These are phyloP conservation scores for Cucurbita moschata DNA, from an alignment of 306 rosid species.

Conservation along the genomic window DNA sequence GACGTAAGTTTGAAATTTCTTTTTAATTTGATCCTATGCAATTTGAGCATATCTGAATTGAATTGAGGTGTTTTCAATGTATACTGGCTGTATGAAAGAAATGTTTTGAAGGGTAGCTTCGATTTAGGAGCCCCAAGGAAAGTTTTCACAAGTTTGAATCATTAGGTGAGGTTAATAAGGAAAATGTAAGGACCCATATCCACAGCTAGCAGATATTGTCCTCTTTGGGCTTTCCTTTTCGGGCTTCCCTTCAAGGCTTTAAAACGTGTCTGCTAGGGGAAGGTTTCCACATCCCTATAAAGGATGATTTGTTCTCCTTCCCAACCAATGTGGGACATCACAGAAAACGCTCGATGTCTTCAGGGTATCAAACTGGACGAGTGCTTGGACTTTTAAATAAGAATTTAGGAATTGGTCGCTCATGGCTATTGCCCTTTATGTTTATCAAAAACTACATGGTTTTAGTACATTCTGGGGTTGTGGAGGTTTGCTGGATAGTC, in stretches of 20 bases:
- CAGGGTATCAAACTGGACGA: no score
- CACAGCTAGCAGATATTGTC: no score
- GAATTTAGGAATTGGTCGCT: neutral
- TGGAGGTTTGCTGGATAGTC: neutral
- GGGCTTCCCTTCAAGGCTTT: no score
- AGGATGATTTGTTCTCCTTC: no score
- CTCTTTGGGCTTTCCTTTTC: no score
- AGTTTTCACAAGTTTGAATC: neutral
- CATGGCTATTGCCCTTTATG: neutral
- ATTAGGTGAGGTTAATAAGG: no score
- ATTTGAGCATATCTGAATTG: neutral
- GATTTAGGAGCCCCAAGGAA: neutral
- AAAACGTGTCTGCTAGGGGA: no score
- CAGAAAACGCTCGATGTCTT: no score
- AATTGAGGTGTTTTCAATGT: neutral
- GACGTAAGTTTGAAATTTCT: conserved; percentile 39
- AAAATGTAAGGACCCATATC: no score
- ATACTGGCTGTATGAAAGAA: neutral
- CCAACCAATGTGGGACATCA: no score
- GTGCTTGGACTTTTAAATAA: neutral
- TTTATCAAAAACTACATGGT: neutral
- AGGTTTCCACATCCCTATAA: no score
- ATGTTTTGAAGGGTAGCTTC: neutral
- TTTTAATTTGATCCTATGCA: neutral
- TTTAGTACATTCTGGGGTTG: neutral